phyloP scores from a whole-genome alignment of 2,329 filamentous ascomycete genomes.

The Teratosphaeria zuluensis region DNA sequence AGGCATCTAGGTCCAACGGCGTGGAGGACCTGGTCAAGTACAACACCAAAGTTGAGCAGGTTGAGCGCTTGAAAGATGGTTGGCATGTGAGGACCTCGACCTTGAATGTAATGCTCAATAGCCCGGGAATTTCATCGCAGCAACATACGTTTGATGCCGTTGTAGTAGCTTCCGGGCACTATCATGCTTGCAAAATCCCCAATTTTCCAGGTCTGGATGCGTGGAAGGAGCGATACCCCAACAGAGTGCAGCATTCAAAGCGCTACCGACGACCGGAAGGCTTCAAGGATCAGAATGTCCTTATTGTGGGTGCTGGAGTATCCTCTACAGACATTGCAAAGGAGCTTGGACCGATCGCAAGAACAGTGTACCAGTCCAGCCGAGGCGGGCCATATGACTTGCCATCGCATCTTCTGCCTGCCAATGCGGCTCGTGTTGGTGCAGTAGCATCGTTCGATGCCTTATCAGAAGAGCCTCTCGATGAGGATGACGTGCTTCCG shows the following conservation, averaged over 20 bases:
- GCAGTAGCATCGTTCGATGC: constrained; percentile 40
- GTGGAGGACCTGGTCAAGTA: constrained; percentile 44
- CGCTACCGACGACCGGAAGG: constrained; percentile 36
- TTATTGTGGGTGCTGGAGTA: constrained; percentile 47
- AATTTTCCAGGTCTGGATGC: constrained; percentile 38
- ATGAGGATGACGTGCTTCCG: constrained; percentile 15
- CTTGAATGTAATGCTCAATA: constrained; percentile 20
- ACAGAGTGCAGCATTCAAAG: constrained; percentile 43
- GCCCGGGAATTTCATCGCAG: not conserved
- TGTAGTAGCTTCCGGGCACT: constrained; percentile 46
- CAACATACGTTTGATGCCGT: constrained; percentile 37
- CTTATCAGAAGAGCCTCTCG: constrained; percentile 8
- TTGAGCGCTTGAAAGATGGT: constrained; percentile 36
- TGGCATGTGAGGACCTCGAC: constrained; percentile 47
- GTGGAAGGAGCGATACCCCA: constrained; percentile 38
- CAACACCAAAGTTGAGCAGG: constrained; percentile 49
- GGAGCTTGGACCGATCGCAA: constrained; percentile 39
- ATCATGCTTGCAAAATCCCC: constrained; percentile 42
- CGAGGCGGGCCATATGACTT: constrained; percentile 53
- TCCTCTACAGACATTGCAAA: constrained; percentile 47
- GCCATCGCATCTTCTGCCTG: constrained; percentile 43
- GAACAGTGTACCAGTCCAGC: constrained; percentile 45
- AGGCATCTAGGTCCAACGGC: constrained; percentile 42
- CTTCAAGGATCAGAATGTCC: constrained; percentile 47
- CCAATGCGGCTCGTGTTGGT: constrained; percentile 42